phyloP scores from a whole-genome alignment of 192 early-diverging fungal species.

The Spizellomyces sp. region DNA sequence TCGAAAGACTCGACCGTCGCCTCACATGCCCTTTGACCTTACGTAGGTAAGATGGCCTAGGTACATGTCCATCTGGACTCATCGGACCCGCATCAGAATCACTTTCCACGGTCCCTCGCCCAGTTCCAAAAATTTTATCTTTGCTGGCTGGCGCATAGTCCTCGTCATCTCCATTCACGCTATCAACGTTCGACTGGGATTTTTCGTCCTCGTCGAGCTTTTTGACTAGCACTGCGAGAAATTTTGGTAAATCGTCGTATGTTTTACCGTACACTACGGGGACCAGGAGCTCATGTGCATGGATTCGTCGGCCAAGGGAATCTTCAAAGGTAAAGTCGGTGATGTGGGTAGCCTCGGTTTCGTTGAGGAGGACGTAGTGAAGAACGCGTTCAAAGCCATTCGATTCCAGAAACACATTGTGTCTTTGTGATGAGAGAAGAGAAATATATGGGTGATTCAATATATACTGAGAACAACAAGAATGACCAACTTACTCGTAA shows the following conservation, averaged over 20 bases:
- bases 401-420: slow-evolving; percentile 25
- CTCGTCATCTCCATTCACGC: background rate
- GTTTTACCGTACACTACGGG: slow-evolving; percentile 27
- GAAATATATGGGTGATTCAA: background rate
- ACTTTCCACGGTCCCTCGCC: slow-evolving; percentile 8
- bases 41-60: background rate
- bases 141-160: background rate
- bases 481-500: slow-evolving; percentile 12
- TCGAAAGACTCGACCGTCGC: background rate
- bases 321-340: slow-evolving; percentile 31
- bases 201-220: slow-evolving; percentile 26
- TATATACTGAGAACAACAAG: background rate
- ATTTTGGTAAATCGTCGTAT: slow-evolving; percentile 19
- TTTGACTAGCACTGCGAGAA: slow-evolving; percentile 2
- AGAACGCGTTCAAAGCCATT: slow-evolving; percentile 30
- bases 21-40: background rate
- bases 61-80: background rate
- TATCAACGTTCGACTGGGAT: background rate
- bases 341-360: slow-evolving; percentile 14
- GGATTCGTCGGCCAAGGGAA: slow-evolving; percentile 23
- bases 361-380: slow-evolving; percentile 30
- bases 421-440: background rate
- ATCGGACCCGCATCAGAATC: background rate
- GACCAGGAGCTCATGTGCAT: slow-evolving; percentile 32
- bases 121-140: slow-evolving; percentile 21